Percentiles rank a stretch among this genome's conserved stretches.
These are phyloP conservation scores for Fibroporia radiculosa DNA, from an alignment of 768 basidiomycete genomes.

Conservation along the genomic window DNA sequence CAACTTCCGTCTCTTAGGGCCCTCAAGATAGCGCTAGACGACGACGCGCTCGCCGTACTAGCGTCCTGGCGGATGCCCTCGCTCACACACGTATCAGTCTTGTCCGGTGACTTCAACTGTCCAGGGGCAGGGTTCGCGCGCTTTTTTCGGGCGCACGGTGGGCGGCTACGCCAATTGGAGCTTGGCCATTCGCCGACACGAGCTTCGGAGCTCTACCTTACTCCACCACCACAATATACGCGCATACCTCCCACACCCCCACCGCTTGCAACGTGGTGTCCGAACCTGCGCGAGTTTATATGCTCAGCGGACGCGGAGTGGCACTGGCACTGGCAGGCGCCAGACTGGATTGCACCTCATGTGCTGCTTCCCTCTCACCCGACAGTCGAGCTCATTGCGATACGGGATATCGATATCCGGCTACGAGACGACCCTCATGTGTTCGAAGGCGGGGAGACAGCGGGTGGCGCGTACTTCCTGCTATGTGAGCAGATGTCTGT, in stretches of 20 bases:
- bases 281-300: conserved; percentile 61
- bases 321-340: conserved; percentile 78
- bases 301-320: conserved; percentile 74
- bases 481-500: conserved; percentile 59
- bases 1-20: conserved; percentile 57
- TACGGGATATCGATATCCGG: conserved; percentile 63
- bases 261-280: conserved; percentile 61
- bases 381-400: conserved; percentile 56
- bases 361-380: conserved; percentile 60
- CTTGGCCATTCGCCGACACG: conserved; percentile 64
- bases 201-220: conserved; percentile 61
- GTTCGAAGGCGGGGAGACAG: conserved; percentile 6
- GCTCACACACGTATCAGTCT: conserved; percentile 56
- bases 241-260: conserved; percentile 22
- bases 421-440: conserved; percentile 33
- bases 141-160: conserved; percentile 64
- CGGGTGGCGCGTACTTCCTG: conserved; percentile 45
- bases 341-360: conserved; percentile 78
- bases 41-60: conserved; percentile 61
- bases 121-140: conserved; percentile 54
- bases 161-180: conserved; percentile 55
- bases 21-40: conserved; percentile 64
- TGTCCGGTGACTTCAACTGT: conserved; percentile 66
- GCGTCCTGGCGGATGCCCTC: conserved; percentile 60
- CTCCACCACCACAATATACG: conserved; percentile 29